Evolutionary conservation across 345 rosid genomes (phyloP).

Genomic region (Moricandia moricandioides): DNA sequence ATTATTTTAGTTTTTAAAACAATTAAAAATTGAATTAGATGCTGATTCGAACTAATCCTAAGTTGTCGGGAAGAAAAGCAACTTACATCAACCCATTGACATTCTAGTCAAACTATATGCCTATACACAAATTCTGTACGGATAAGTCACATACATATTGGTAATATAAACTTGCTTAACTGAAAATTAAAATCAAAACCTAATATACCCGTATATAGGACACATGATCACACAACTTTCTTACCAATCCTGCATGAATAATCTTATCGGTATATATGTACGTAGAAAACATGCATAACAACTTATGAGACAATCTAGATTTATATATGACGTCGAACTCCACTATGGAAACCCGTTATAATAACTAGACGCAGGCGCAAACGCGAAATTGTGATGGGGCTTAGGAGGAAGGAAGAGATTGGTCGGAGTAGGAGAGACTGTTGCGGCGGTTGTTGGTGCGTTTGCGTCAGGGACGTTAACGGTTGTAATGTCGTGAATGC

Average conservation of each 20-base stretch:
- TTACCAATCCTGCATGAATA: slow-evolving; percentile 15
- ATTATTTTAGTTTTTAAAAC: neutral
- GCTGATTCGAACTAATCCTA: slow-evolving; percentile 39
- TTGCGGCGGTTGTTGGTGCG: slow-evolving; percentile 30
- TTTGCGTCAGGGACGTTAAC: slow-evolving; percentile 53
- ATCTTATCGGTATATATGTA: slow-evolving; percentile 4
- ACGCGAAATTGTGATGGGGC: slow-evolving; percentile 17
- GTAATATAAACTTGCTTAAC: slow-evolving; percentile 3
- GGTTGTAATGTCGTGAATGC: slow-evolving; percentile 96
- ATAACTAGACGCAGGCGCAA: slow-evolving; percentile 26
- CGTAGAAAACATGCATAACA: slow-evolving; percentile 3
- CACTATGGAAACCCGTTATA: slow-evolving; percentile 18
- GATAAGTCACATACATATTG: neutral
- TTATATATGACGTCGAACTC: slow-evolving; percentile 12
- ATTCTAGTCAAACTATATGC: slow-evolving; percentile 15
- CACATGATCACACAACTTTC: slow-evolving; percentile 13
- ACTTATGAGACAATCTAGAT: neutral
- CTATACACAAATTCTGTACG: neutral
- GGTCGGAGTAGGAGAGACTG: slow-evolving; percentile 16
- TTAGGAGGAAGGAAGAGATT: slow-evolving; percentile 13
- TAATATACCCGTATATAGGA: neutral
- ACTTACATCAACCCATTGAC: slow-evolving; percentile 17
- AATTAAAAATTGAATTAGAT: slow-evolving; percentile 9
- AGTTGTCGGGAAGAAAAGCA: slow-evolving; percentile 30
- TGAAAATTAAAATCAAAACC: slow-evolving; percentile 17